Conservation (phyloP, 768 basidiomycete genomes). For the Suillus occidentalis region DNA sequence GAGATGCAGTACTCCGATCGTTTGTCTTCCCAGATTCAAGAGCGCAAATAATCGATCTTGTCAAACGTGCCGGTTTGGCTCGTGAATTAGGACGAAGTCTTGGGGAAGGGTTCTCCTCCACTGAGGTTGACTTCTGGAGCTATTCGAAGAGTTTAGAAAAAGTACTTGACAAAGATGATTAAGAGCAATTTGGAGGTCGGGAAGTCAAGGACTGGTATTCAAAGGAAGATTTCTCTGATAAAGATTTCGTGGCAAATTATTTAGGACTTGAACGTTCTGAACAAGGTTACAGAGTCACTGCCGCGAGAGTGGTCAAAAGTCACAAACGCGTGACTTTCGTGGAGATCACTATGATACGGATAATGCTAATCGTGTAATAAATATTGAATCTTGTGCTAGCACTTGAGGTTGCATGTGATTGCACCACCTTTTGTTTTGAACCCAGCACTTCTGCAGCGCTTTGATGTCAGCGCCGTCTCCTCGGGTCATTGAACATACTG, state of each 20-base stretch:
- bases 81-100: constrained; percentile 24
- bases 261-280: not conserved
- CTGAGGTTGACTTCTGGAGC: constrained; percentile 69
- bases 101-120: constrained; percentile 30
- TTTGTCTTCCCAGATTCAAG: constrained; percentile 81
- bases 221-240: not conserved
- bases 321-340: not conserved
- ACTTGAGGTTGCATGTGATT: not conserved
- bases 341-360: not conserved
- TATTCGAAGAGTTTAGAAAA: constrained; percentile 37
- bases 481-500: not conserved
- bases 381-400: no score
- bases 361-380: not conserved
- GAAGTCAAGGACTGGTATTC: not conserved
- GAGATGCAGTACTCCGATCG: constrained; percentile 49
- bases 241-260: not conserved
- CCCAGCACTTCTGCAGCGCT: not conserved
- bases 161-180: not conserved
- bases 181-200: not conserved
- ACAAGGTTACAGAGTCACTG: not conserved
- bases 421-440: not conserved
- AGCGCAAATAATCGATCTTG: constrained; percentile 57
- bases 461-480: constrained; percentile 5
- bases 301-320: not conserved
- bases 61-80: constrained; percentile 48